Conservation (phyloP, 176 grass and related monocot species). For the Oryza glaberrima region DNA sequence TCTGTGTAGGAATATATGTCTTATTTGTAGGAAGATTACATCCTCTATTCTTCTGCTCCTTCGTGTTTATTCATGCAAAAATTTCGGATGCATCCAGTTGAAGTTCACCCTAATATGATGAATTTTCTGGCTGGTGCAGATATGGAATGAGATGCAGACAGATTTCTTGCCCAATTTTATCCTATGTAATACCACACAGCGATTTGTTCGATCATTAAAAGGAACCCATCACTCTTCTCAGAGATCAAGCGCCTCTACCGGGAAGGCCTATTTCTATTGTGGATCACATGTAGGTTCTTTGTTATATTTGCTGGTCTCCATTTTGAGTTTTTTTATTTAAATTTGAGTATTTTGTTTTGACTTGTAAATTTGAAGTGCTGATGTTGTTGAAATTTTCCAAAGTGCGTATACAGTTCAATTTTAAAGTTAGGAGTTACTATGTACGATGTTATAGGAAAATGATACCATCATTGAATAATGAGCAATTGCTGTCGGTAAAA, state of each 20-base stretch:
- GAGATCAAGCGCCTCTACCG: conserved; percentile 65
- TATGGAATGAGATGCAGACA: conserved; percentile 97
- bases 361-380: background rate
- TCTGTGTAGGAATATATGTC: background rate
- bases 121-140: conserved; percentile 53
- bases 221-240: conserved; percentile 68
- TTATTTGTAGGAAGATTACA: background rate
- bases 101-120: conserved; percentile 28
- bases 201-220: conserved; percentile 85
- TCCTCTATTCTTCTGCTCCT: conserved; percentile 23
- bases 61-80: conserved; percentile 34
- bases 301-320: conserved; percentile 6
- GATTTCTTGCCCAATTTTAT: conserved; percentile 99
- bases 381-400: background rate
- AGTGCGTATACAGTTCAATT: background rate
- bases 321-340: background rate
- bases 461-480: conserved; percentile 24
- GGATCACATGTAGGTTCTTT: conserved; percentile 80
- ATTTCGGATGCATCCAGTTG: background rate
- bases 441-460: conserved; percentile 9
- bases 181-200: conserved; percentile 95
- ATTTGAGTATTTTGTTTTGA: background rate
- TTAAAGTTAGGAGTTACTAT: conserved; percentile 25
- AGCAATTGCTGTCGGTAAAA: conserved; percentile 17
- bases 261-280: conserved; percentile 81